These are phyloP conservation scores for Viridothelium virens DNA, from an alignment of 495 filamentous ascomycete genomes.

Conservation along the genomic window DNA sequence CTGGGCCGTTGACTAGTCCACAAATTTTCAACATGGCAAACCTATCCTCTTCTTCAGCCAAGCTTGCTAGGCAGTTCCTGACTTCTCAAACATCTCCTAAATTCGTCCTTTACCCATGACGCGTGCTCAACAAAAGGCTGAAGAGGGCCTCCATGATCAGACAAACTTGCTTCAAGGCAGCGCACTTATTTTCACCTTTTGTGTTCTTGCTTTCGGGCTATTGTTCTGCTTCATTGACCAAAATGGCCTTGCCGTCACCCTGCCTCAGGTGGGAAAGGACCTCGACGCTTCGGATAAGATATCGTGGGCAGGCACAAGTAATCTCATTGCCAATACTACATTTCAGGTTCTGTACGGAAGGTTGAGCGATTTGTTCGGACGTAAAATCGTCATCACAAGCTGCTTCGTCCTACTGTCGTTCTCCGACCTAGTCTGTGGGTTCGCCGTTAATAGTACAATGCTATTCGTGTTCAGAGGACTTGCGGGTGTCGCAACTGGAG, in stretches of 20 bases:
- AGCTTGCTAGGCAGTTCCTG: not conserved
- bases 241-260: conserved; percentile 52
- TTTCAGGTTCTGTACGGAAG: conserved; percentile 57
- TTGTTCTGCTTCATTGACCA: conserved; percentile 56
- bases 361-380: conserved; percentile 46
- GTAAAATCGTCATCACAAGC: conserved; percentile 37
- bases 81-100: not conserved
- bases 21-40: not conserved
- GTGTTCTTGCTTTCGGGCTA: conserved; percentile 45
- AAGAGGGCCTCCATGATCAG: conserved; percentile 34
- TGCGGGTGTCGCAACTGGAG: conserved; percentile 41
- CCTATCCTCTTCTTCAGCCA: not conserved
- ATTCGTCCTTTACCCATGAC: not conserved
- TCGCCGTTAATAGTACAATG: conserved; percentile 39
- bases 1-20: not conserved
- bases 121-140: conserved; percentile 15
- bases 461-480: conserved; percentile 49
- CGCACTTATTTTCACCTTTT: conserved; percentile 52
- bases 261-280: conserved; percentile 54
- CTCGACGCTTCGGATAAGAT: conserved; percentile 51
- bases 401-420: conserved; percentile 40
- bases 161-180: conserved; percentile 52
- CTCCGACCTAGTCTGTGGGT: conserved; percentile 41
- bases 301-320: conserved; percentile 68
- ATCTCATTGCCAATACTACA: conserved; percentile 63